Evolutionary conservation across 148 eudicot species (phyloP), one percentile per base, ranked within the genome.

Genomic region (Silene conica): DNA sequence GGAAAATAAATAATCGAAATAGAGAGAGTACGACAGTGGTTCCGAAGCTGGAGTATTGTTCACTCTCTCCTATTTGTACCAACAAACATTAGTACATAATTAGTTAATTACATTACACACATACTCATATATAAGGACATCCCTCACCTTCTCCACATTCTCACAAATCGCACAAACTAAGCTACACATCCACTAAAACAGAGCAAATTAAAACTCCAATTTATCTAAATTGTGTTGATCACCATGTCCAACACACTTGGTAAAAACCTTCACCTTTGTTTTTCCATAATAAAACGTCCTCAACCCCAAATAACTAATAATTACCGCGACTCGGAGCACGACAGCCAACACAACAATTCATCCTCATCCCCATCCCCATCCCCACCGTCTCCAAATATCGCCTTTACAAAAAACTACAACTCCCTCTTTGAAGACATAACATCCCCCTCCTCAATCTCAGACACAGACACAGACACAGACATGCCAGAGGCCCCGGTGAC

Each of bases 221-320:
- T 67, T 28, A 75, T 1, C 69, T 8, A 67, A 21, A 67, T 58
- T 60, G 52, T 12, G 19, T 1, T 6, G 8, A 69, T 48, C 19
- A 69, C 22, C 19, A 92, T 88, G 97, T 77, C 87, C 70, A 80
- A 69, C 54, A 80, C 74, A 18, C 67, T 86, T 10, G 83, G 71
- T 34, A 86, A 79, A 79, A 89, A 84, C 77, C 80, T 90, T 55
- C 72, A 85, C 71, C 74, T 82, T 56, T 91, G 89, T 79, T 85
- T 90, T 85, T 75, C 89, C 18, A 73, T 82, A 43, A 80, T 88
- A 82, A 86, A 83, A 69, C 74, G 75, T 10, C 82, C 78, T 3
- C 71, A 72, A 68, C 54, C 64, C 43, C 79, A 60, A 62, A 2
- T 75, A 11, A 70, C 68, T 18, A 12, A 74, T 18, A 52, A 66